Conservation (phyloP, 2,329 filamentous ascomycete genomes). For the Nemania abortiva region DNA sequence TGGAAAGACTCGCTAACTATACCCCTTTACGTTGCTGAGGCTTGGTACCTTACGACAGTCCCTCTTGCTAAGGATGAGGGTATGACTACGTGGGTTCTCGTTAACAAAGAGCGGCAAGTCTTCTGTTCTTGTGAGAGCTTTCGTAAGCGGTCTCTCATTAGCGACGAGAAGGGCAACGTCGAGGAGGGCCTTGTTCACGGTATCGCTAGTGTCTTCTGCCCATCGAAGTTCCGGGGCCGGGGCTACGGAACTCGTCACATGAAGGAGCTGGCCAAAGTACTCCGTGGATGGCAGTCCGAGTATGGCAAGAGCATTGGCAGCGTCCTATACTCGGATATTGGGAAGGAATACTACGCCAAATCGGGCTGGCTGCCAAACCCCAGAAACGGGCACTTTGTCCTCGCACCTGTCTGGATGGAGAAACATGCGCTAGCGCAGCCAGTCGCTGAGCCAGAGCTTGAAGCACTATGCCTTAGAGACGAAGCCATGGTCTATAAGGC, state of each 20-base stretch:
- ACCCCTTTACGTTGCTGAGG: constrained; percentile 26
- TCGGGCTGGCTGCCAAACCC: constrained; percentile 36
- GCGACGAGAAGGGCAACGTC: constrained; percentile 32
- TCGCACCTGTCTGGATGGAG: constrained; percentile 11
- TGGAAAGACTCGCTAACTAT: constrained; percentile 37
- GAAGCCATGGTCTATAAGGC: constrained; percentile 27
- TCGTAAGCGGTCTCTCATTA: constrained; percentile 22
- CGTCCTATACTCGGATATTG: constrained; percentile 41
- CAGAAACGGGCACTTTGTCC: constrained; percentile 33
- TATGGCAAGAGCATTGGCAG: constrained; percentile 31
- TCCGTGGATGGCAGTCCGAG: constrained; percentile 33
- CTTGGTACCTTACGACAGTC: constrained; percentile 28
- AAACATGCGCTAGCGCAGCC: not conserved
- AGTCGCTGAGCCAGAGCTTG: constrained; percentile 14
- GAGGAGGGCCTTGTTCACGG: constrained; percentile 25
- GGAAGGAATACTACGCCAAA: constrained; percentile 35
- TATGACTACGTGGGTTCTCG: constrained; percentile 37
- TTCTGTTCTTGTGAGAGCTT: constrained; percentile 40
- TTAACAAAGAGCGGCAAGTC: constrained; percentile 34
- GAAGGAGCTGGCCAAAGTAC: constrained; percentile 29
- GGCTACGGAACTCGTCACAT: constrained; percentile 39
- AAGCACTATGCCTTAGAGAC: constrained; percentile 28
- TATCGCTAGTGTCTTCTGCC: constrained; percentile 23
- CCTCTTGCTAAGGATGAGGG: constrained; percentile 31
- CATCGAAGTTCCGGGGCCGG: constrained; percentile 9